Percentiles rank a stretch among this genome's conserved stretches.
Conservation (phyloP, 305 asterid species). For the Stenogyne calaminthoides region DNA sequence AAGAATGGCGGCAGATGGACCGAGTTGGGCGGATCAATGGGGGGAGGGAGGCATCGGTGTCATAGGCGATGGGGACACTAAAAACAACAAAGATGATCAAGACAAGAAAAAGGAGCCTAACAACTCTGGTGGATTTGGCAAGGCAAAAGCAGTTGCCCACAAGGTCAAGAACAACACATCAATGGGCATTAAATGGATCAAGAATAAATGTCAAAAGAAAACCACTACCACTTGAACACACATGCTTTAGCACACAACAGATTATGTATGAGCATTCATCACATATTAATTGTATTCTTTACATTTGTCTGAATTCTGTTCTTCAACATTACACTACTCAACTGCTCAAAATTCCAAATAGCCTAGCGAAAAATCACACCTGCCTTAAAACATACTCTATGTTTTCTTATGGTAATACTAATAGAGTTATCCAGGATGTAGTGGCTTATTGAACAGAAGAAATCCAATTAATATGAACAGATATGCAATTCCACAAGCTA, state of each 20-base stretch:
- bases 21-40: slow-evolving; percentile 98
- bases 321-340: background rate
- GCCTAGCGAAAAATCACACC: background rate
- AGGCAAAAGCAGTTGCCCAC: slow-evolving; percentile 69
- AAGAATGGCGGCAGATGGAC: slow-evolving; percentile 66
- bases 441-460: background rate
- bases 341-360: background rate
- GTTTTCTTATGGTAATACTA: background rate
- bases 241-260: slow-evolving; percentile 5
- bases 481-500: background rate
- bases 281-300: background rate
- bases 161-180: slow-evolving; percentile 69
- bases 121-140: slow-evolving; percentile 52
- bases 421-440: background rate
- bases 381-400: background rate
- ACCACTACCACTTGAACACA: slow-evolving; percentile 39
- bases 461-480: slow-evolving; percentile 18
- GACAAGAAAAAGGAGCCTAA: slow-evolving; percentile 42
- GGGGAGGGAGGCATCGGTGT: slow-evolving; percentile 86
- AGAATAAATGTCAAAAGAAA: slow-evolving; percentile 72
- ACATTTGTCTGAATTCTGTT: slow-evolving; percentile 11
- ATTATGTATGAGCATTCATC: background rate
- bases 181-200: slow-evolving; percentile 70
- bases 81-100: slow-evolving; percentile 35
- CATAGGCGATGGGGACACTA: slow-evolving; percentile 38